Conservation (phyloP, 495 filamentous ascomycete genomes). For the Jackrogersella minutella region DNA sequence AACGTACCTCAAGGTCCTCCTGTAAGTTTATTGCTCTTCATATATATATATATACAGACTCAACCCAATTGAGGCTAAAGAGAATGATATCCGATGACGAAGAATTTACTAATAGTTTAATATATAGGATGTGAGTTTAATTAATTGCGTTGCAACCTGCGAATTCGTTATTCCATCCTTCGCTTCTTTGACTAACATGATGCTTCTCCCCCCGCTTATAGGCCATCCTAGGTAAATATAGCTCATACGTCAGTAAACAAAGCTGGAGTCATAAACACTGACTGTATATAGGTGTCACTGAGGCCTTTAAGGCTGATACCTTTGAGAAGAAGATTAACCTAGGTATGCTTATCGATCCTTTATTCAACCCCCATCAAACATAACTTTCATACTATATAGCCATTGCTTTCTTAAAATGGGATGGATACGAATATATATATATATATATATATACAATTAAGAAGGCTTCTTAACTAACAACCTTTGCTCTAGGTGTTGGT, state of each 20-base stretch:
- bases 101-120: conserved; percentile 13
- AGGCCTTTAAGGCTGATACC: conserved; percentile 96
- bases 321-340: conserved; percentile 97
- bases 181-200: conserved; percentile 19
- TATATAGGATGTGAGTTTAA: conserved; percentile 66
- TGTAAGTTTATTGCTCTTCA: conserved; percentile 64
- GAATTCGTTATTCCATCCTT: neutral
- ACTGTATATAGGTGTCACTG: conserved; percentile 78
- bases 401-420: no score
- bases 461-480: conserved; percentile 35
- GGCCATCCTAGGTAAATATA: conserved; percentile 76
- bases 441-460: neutral
- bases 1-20: conserved; percentile 92
- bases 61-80: conserved; percentile 38
- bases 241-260: conserved; percentile 3
- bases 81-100: conserved; percentile 44
- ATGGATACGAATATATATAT: no score
- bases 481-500: conserved; percentile 65
- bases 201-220: conserved; percentile 45
- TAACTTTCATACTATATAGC: neutral
- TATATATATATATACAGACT: neutral
- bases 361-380: neutral
- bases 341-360: conserved; percentile 59
- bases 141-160: neutral
- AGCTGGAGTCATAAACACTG: conserved; percentile 7